Evolutionary conservation across 73 alveolate species (phyloP).

Genomic region (Tetrahymena thermophila): DNA sequence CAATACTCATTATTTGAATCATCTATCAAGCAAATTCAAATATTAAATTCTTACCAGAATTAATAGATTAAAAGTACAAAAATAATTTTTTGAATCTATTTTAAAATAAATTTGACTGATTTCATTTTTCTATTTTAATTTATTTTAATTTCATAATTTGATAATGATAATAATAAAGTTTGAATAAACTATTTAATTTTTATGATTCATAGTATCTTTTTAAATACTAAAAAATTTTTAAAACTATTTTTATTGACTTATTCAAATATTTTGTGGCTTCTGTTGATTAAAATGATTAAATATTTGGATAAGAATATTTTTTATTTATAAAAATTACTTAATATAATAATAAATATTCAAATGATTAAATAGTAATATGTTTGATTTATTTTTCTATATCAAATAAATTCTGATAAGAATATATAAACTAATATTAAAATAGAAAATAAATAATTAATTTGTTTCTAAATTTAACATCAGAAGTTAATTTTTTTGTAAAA

Average conservation of each 20-base stretch:
- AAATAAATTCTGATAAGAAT: neutral
- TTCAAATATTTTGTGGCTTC: no score
- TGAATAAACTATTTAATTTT: no score
- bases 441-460: neutral
- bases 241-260: no score
- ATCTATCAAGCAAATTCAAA: neutral
- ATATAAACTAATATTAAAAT: no score
- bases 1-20: neutral
- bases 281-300: no score
- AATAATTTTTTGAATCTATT: neutral
- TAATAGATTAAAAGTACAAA: neutral
- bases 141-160: neutral
- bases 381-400: neutral
- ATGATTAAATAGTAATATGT: neutral
- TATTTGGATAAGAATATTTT: no score
- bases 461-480: neutral
- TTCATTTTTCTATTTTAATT: neutral
- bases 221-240: no score
- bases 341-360: neutral
- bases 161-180: neutral
- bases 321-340: no score
- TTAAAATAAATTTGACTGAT: neutral
- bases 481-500: no score
- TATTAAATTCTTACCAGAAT: neutral
- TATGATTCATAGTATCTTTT: no score